Evolutionary conservation across 306 rosid species (phyloP).

Genomic region (Inga laurina): DNA sequence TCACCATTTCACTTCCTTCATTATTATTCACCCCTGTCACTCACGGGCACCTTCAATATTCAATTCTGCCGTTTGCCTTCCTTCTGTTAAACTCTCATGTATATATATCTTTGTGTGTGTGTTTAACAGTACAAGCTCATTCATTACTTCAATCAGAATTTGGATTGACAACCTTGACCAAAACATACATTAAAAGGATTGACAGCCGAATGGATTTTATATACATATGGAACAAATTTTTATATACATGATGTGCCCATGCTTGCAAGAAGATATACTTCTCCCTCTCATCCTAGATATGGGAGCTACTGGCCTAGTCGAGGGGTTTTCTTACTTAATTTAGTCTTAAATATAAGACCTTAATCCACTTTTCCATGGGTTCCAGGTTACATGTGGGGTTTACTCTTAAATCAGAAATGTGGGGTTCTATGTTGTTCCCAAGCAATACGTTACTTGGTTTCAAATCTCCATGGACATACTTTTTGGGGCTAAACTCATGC

Average conservation of each 20-base stretch:
- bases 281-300: no score
- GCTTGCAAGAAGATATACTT: no score
- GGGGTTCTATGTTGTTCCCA: conserved; percentile 78
- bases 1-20: not conserved
- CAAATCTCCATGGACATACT: conserved; percentile 92
- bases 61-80: conserved; percentile 22
- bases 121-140: not conserved
- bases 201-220: not conserved
- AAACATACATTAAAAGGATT: not conserved
- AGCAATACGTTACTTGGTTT: conserved; percentile 85
- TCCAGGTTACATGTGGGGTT: no score
- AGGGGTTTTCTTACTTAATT: no score
- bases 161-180: not conserved
- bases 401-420: conserved; percentile 62
- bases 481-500: conserved; percentile 94
- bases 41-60: conserved; percentile 29
- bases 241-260: no score
- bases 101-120: no score
- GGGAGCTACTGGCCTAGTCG: no score
- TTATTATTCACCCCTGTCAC: conserved; percentile 20
- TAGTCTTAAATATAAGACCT: no score
- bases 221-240: no score
- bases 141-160: not conserved
- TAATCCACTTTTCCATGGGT: no score
- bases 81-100: not conserved